Evolutionary conservation across 2,329 filamentous ascomycete species (phyloP).

Genomic region (Fusarium sp.): DNA sequence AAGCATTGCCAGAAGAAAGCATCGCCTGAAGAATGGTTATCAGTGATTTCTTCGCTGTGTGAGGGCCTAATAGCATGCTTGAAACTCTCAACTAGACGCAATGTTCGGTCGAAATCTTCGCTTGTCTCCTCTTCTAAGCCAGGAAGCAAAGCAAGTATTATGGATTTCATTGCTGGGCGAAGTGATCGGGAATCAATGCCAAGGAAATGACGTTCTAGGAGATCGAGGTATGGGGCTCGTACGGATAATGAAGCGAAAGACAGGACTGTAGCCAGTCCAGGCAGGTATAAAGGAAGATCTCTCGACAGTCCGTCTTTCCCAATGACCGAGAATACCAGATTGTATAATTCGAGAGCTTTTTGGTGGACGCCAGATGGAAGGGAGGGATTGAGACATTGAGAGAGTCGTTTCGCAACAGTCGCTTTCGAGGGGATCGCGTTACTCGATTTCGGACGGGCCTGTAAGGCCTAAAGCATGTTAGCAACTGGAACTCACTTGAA

Average conservation of each 20-base stretch:
- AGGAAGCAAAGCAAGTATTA: constrained; percentile 89
- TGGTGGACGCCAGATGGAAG: constrained; percentile 97
- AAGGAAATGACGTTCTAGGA: constrained; percentile 86
- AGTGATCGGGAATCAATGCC: constrained; percentile 77
- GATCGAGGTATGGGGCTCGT: constrained; percentile 83
- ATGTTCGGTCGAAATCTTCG: constrained; percentile 93
- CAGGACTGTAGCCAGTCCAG: constrained; percentile 87
- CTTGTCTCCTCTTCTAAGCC: constrained; percentile 96
- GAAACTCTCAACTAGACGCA: constrained; percentile 82
- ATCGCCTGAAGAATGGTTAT: constrained; percentile 72
- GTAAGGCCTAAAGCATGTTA: constrained; percentile 74
- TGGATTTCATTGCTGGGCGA: constrained; percentile 88
- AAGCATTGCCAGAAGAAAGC: constrained; percentile 99
- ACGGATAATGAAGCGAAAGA: constrained; percentile 96
- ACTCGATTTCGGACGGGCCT: constrained; percentile 81
- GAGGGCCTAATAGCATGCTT: constrained; percentile 74
- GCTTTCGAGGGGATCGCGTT: constrained; percentile 84
- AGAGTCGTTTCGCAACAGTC: constrained; percentile 87
- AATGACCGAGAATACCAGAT: constrained; percentile 87
- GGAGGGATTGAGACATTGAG: constrained; percentile 94
- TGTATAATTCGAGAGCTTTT: constrained; percentile 95
- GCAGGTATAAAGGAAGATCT: constrained; percentile 89
- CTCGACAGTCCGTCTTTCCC: constrained; percentile 82
- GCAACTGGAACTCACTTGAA: not conserved
- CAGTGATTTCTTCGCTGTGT: constrained; percentile 63